phyloP scores from a whole-genome alignment of 371 early-diverging fungal species.

The Conidiobolus incongruus region DNA sequence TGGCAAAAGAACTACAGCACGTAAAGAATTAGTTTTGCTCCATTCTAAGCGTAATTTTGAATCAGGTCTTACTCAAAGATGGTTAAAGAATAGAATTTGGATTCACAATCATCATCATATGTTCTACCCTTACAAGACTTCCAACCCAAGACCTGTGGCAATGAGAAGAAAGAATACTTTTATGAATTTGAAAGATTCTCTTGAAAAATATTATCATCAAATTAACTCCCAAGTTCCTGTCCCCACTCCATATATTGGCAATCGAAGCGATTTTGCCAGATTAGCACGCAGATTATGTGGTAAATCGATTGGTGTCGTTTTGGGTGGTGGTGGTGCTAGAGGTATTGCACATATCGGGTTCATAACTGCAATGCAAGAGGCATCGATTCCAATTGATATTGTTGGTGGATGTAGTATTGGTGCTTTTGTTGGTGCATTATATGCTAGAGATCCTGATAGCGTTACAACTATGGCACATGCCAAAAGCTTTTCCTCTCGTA shows the following conservation, averaged over 20 bases:
- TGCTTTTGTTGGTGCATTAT: slow-evolving; percentile 88
- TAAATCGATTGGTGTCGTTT: slow-evolving; percentile 89
- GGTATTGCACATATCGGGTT: slow-evolving; percentile 95
- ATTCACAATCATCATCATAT: slow-evolving; percentile 93
- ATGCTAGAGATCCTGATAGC: slow-evolving; percentile 75
- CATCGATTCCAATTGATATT: slow-evolving; percentile 95
- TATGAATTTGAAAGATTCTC: slow-evolving; percentile 33
- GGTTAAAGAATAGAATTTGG: slow-evolving; percentile 86
- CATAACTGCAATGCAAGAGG: slow-evolving; percentile 93
- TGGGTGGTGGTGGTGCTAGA: slow-evolving; percentile 98
- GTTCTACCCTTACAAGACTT: slow-evolving; percentile 57
- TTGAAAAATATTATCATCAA: slow-evolving; percentile 17
- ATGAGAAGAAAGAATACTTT: slow-evolving; percentile 24
- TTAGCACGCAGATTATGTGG: slow-evolving; percentile 85
- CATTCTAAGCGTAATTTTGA: slow-evolving; percentile 53
- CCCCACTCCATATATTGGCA: slow-evolving; percentile 14
- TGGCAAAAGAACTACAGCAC: slow-evolving; percentile 85
- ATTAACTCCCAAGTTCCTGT: too few species aligned
- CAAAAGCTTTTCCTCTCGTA: slow-evolving; percentile 61
- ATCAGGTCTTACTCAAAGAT: slow-evolving; percentile 66
- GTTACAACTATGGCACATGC: slow-evolving; percentile 70
- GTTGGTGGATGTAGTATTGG: slow-evolving; percentile 98
- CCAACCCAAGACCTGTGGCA: neutral
- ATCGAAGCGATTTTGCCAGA: slow-evolving; percentile 52
- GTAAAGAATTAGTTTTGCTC: slow-evolving; percentile 82